These are phyloP conservation scores for Cinnamomum micranthum DNA, from an alignment of 164 flowering plant species.

Conservation along the genomic window DNA sequence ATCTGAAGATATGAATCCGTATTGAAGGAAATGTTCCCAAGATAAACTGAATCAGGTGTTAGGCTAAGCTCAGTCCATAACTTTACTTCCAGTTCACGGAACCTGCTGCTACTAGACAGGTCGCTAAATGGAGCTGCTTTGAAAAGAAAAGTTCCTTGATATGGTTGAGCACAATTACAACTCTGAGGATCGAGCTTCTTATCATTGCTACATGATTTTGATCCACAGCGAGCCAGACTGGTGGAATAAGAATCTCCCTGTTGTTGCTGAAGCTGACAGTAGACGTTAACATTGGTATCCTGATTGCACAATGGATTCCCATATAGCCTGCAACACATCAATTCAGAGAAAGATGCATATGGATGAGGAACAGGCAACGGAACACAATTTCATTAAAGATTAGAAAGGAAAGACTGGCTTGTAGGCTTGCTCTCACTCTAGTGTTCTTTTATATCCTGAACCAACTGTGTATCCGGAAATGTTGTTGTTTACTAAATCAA, in stretches of 20 bases:
- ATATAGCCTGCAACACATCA: conserved; percentile 36
- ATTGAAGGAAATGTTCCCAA: conserved; percentile 65
- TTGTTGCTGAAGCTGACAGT: conserved; percentile 52
- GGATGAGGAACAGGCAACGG: not conserved
- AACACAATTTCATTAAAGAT: not conserved
- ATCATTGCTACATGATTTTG: conserved; percentile 40
- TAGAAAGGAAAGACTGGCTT: not conserved
- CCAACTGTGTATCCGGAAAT: conserved; percentile 46
- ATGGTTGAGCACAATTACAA: conserved; percentile 82
- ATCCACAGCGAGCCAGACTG: conserved; percentile 60
- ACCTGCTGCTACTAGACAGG: conserved; percentile 49
- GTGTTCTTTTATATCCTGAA: conserved; percentile 40
- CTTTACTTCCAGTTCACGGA: conserved; percentile 64
- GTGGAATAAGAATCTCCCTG: conserved; percentile 48
- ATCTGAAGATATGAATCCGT: conserved; percentile 63
- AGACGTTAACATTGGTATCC: conserved; percentile 27
- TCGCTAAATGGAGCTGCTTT: conserved; percentile 77
- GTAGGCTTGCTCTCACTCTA: conserved; percentile 46
- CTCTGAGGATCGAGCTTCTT: conserved; percentile 72
- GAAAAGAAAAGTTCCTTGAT: conserved; percentile 67
- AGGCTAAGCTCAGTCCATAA: conserved; percentile 63
- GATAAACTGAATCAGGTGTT: conserved; percentile 73
- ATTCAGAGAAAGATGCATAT: not conserved
- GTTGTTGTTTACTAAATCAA: conserved; percentile 68
- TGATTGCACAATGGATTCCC: conserved; percentile 75